Evolutionary conservation across 176 grass and related monocot genomes (phyloP).

Genomic region (Oryza glaberrima): DNA sequence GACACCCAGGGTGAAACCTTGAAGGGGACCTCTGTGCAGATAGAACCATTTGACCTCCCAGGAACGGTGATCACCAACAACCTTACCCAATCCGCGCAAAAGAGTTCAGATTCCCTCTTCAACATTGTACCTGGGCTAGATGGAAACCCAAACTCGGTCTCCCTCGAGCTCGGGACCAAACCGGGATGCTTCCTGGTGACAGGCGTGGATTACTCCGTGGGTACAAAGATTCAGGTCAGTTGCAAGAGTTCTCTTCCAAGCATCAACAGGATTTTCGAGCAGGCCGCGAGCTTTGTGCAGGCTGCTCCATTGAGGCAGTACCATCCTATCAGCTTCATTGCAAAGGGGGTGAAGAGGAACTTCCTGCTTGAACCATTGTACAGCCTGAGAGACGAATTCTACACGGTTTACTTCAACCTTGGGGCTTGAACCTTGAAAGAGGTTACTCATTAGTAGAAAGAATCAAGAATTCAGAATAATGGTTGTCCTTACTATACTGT

Average conservation of each 20-base stretch:
- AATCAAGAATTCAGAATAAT: conserved; percentile 41
- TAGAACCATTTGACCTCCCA: conserved; percentile 88
- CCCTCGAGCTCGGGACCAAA: conserved; percentile 45
- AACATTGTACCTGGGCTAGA: conserved; percentile 64
- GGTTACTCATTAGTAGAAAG: conserved; percentile 29
- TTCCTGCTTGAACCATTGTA: conserved; percentile 81
- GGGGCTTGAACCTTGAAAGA: conserved; percentile 45
- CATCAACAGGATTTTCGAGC: conserved; percentile 52
- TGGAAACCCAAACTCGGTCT: conserved; percentile 43
- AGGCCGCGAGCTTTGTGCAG: conserved; percentile 64
- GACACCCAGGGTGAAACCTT: neutral
- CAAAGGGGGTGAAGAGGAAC: conserved; percentile 66
- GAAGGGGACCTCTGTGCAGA: conserved; percentile 40
- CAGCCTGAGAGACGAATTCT: conserved; percentile 80
- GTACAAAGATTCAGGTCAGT: conserved; percentile 47
- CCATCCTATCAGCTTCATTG: conserved; percentile 72
- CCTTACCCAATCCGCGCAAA: conserved; percentile 57
- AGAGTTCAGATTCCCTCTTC: conserved; percentile 50
- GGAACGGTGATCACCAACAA: conserved; percentile 73
- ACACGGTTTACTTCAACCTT: conserved; percentile 86
- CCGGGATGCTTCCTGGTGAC: conserved; percentile 58
- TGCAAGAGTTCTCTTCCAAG: conserved; percentile 50
- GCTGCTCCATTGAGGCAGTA: conserved; percentile 58
- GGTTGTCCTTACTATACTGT: neutral
- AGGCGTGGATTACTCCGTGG: conserved; percentile 29